These are phyloP conservation scores for Fusarium anthophilum DNA, from an alignment of 2,329 filamentous ascomycete species.

Conservation along the genomic window DNA sequence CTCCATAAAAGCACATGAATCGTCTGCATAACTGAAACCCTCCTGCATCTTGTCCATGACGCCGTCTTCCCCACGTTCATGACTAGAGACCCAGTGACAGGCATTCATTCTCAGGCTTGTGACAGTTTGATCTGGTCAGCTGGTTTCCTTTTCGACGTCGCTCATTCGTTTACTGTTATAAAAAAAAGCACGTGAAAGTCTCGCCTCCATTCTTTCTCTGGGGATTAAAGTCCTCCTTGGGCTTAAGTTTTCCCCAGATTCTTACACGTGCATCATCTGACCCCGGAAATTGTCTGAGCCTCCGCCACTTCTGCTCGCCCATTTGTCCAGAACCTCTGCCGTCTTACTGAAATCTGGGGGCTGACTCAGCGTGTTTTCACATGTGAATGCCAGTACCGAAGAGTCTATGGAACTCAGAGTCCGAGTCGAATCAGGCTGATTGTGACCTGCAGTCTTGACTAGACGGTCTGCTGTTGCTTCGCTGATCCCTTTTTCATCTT, in stretches of 20 bases:
- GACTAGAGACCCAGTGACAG: slow-evolving; percentile 24
- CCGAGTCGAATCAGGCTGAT: background rate
- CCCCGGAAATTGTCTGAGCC: slow-evolving; percentile 25
- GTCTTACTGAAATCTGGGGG: slow-evolving; percentile 3
- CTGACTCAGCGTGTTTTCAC: slow-evolving; percentile 29
- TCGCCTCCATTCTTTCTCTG: background rate
- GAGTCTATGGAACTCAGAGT: background rate
- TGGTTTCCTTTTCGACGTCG: slow-evolving; percentile 13
- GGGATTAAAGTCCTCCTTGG: slow-evolving; percentile 4
- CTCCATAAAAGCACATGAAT: slow-evolving; percentile 20
- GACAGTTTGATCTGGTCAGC: slow-evolving; percentile 29
- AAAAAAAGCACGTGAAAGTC: slow-evolving; percentile 38
- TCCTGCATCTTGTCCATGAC: slow-evolving; percentile 1
- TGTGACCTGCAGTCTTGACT: background rate
- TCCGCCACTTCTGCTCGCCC: slow-evolving; percentile 20
- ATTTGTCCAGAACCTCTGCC: slow-evolving; percentile 12
- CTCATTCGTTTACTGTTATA: background rate
- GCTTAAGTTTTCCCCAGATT: slow-evolving; percentile 37
- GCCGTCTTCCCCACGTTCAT: slow-evolving; percentile 27
- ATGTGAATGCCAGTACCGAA: slow-evolving; percentile 1
- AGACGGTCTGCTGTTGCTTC: background rate
- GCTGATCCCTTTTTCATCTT: background rate
- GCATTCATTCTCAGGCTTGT: slow-evolving; percentile 28
- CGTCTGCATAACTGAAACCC: slow-evolving; percentile 13
- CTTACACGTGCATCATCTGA: slow-evolving; percentile 35